Evolutionary conservation across 495 filamentous ascomycete species (phyloP).

Genomic region (Talaromyces ruber): DNA sequence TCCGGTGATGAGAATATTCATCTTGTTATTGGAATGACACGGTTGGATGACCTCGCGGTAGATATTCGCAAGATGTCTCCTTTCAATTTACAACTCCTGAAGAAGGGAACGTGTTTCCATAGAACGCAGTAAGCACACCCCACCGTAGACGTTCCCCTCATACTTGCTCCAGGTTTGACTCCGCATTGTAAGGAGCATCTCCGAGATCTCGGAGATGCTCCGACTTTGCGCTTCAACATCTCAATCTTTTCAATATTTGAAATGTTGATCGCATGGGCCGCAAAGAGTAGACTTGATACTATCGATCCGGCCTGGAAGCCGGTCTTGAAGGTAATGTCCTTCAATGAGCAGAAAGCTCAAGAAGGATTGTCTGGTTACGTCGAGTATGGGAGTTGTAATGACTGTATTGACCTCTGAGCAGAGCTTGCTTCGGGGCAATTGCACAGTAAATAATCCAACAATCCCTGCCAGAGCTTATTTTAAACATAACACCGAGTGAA

Average conservation of each 20-base stretch:
- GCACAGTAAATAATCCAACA: background rate
- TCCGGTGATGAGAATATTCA: conserved; percentile 61
- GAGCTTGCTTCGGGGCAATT: background rate
- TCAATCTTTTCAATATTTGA: background rate
- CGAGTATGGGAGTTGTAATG: background rate
- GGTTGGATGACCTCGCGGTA: background rate
- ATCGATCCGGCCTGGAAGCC: background rate
- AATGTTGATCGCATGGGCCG: background rate
- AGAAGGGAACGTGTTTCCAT: background rate
- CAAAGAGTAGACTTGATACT: background rate
- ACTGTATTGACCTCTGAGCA: background rate
- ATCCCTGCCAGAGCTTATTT: background rate
- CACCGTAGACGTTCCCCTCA: background rate
- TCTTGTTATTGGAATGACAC: conserved; percentile 12
- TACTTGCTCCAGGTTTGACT: background rate
- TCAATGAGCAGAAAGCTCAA: background rate
- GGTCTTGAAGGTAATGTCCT: background rate
- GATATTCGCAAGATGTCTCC: background rate
- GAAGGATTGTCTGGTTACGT: background rate
- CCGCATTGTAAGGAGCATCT: background rate
- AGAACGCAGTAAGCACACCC: background rate
- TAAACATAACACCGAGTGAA: background rate
- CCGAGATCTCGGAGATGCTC: conserved; percentile 3
- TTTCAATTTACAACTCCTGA: background rate
- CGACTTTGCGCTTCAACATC: background rate